phyloP scores from a whole-genome alignment of 768 basidiomycete genomes.

The Ramaria sp. region DNA sequence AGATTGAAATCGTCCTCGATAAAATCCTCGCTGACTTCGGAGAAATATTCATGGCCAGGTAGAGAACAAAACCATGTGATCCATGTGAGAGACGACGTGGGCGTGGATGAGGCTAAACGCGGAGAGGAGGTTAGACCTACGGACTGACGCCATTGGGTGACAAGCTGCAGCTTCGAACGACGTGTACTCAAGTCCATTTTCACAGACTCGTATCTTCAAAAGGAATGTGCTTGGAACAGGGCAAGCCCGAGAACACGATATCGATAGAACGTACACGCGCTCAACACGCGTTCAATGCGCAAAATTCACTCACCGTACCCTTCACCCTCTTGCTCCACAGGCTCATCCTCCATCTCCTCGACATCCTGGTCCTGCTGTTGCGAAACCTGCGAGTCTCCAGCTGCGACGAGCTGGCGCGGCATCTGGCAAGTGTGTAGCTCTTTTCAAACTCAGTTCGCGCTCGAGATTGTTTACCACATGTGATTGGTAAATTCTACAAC shows the following conservation, averaged over 20 bases:
- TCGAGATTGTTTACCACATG: not conserved
- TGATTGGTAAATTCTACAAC: no score
- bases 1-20: conserved; percentile 99
- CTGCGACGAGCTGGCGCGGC: conserved; percentile 18
- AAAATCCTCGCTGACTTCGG: conserved; percentile 96
- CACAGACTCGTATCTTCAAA: not conserved
- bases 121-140: conserved; percentile 4
- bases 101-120: conserved; percentile 68
- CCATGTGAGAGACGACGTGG: conserved; percentile 88
- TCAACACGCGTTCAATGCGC: not conserved
- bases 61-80: conserved; percentile 94
- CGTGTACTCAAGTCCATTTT: not conserved
- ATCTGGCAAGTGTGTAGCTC: not conserved
- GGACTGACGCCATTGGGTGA: conserved; percentile 7
- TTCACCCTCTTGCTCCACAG: conserved; percentile 46
- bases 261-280: conserved; percentile 6
- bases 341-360: conserved; percentile 62
- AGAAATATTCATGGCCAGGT: conserved; percentile 95
- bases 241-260: conserved; percentile 53
- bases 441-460: conserved; percentile 6
- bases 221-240: conserved; percentile 9
- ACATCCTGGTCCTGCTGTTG: conserved; percentile 53
- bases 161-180: conserved; percentile 12
- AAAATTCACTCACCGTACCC: conserved; percentile 8
- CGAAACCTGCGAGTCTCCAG: conserved; percentile 25